Evolutionary conservation across 208 protist species (phyloP).

Genomic region (Acanthamoeba royreba): DNA sequence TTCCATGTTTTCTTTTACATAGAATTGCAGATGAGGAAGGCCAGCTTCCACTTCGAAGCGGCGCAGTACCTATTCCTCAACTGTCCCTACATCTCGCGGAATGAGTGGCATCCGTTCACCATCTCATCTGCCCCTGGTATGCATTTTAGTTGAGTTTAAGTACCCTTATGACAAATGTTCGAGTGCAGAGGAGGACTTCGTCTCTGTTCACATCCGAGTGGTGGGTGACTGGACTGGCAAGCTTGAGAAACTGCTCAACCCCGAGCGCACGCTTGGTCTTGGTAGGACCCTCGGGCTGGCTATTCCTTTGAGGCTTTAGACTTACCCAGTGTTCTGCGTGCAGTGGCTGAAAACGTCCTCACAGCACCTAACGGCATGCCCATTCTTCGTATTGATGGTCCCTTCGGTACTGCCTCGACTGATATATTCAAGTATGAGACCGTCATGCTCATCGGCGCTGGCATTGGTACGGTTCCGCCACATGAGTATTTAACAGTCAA

Average conservation of each 20-base stretch:
- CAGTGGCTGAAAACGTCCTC: conserved; percentile 49
- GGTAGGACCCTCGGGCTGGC: too few relatives aligned
- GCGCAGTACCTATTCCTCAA: conserved; percentile 87
- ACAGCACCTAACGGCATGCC: conserved; percentile 53
- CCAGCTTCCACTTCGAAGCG: conserved; percentile 71
- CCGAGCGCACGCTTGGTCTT: conserved; percentile 58
- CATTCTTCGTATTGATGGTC: conserved; percentile 77
- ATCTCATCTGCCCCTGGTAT: conserved; percentile 82
- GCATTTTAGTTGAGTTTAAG: not conserved
- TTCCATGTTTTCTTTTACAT: too few relatives aligned
- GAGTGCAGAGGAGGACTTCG: conserved; percentile 44
- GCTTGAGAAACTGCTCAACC: conserved; percentile 61
- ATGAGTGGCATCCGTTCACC: conserved; percentile 89
- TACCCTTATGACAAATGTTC: too few relatives aligned
- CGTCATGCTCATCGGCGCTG: conserved; percentile 75
- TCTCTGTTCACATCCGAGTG: conserved; percentile 64
- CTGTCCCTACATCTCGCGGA: conserved; percentile 75
- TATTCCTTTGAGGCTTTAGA: too few relatives aligned
- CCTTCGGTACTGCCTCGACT: conserved; percentile 78
- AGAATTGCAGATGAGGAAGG: conserved; percentile 59
- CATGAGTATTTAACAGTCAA: not conserved
- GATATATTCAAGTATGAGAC: conserved; percentile 77
- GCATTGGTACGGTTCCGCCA: conserved; percentile 74
- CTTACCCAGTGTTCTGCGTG: not conserved
- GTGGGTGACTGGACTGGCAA: conserved; percentile 78